phyloP scores from a whole-genome alignment of 192 early-diverging fungal species.

The Mortierella alpina region DNA sequence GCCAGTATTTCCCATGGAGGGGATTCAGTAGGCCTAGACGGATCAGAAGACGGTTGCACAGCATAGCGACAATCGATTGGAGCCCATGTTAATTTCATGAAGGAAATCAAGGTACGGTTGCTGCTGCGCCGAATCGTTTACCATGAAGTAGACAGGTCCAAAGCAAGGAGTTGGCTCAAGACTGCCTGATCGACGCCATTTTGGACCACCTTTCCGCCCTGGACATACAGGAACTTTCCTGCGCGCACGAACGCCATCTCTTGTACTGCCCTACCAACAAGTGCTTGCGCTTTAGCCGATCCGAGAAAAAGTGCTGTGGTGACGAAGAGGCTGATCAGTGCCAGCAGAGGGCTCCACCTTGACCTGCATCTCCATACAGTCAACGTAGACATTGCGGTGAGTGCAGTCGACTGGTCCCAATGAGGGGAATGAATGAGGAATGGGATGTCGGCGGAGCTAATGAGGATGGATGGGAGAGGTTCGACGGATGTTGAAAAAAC shows the following conservation, averaged over 20 bases:
- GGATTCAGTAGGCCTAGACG: not conserved
- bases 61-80: too few relatives aligned
- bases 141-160: slow-evolving; percentile 19
- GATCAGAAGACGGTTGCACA: too few relatives aligned
- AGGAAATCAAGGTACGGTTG: too few relatives aligned
- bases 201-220: slow-evolving; percentile 1
- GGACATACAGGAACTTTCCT: slow-evolving; percentile 6
- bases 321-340: not conserved
- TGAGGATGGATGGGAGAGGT: not conserved
- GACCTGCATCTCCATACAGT: not conserved
- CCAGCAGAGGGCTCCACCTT: not conserved
- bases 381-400: too few relatives aligned
- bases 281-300: not conserved
- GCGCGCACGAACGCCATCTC: slow-evolving; percentile 22
- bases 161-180: not conserved
- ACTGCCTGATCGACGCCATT: not conserved
- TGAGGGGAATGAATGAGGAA: too few relatives aligned
- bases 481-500: not conserved
- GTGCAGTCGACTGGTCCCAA: too few relatives aligned
- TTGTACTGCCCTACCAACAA: slow-evolving; percentile 1
- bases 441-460: too few relatives aligned
- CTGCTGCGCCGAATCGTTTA: too few relatives aligned
- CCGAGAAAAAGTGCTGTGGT: not conserved
- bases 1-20: slow-evolving; percentile 10
- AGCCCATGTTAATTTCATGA: too few relatives aligned